Evolutionary conservation across 2,329 filamentous ascomycete species (phyloP).

Genomic region (Hypoxylon sp.): DNA sequence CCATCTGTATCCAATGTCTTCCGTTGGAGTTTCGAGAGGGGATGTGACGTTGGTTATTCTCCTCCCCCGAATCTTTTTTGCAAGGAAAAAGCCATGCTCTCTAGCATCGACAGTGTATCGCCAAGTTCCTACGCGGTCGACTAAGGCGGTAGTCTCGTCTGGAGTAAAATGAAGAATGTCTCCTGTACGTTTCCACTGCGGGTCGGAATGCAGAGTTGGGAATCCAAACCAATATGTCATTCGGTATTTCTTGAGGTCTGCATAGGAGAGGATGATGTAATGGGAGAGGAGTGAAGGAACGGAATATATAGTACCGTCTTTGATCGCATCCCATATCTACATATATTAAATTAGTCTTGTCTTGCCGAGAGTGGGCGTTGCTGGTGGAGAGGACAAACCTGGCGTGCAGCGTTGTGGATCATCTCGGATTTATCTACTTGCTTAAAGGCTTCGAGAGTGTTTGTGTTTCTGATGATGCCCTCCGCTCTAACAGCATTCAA

Average conservation of each 20-base stretch:
- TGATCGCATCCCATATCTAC: constrained; percentile 98
- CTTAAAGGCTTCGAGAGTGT: constrained; percentile 94
- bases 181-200: constrained; percentile 79
- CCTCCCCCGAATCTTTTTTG: constrained; percentile 75
- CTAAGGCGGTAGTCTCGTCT: constrained; percentile 82
- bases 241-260: constrained; percentile 96
- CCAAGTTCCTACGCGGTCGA: constrained; percentile 90
- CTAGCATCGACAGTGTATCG: constrained; percentile 83
- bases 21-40: constrained; percentile 68
- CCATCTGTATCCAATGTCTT: constrained; percentile 79
- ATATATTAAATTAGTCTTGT: constrained; percentile 49
- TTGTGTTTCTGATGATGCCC: constrained; percentile 95
- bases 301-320: constrained; percentile 95
- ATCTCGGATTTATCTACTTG: constrained; percentile 84
- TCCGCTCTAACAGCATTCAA: constrained; percentile 84
- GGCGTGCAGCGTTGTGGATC: constrained; percentile 82
- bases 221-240: constrained; percentile 99
- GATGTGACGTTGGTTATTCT: constrained; percentile 54
- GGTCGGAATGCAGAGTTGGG: constrained; percentile 90
- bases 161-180: constrained; percentile 70
- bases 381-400: constrained; percentile 66
- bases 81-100: constrained; percentile 97
- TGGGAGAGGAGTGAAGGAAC: constrained; percentile 91
- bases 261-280: constrained; percentile 91
- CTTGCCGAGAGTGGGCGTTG: not conserved